These are phyloP conservation scores for Venturia oleaginea DNA, from an alignment of 2,329 filamentous ascomycete genomes.

Conservation along the genomic window DNA sequence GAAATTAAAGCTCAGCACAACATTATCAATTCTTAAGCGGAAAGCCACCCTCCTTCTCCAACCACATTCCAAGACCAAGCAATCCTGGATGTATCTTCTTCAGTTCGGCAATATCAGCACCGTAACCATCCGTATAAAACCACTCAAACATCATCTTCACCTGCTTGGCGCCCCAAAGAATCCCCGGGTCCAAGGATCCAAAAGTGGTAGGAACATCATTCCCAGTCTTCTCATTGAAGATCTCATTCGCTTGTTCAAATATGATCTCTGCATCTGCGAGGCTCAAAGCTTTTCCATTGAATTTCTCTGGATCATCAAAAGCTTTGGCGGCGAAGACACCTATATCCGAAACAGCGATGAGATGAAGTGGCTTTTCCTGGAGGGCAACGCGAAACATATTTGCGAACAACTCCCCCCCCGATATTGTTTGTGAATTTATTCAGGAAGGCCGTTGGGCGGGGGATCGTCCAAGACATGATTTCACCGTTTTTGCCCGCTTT, in stretches of 20 bases:
- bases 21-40: not conserved
- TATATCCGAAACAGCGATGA: slow-evolving; percentile 39
- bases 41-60: slow-evolving; percentile 24
- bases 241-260: slow-evolving; percentile 34
- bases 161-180: slow-evolving; percentile 37
- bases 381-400: slow-evolving; percentile 35
- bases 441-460: slow-evolving; percentile 55
- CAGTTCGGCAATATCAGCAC: slow-evolving; percentile 35
- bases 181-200: slow-evolving; percentile 28
- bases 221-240: slow-evolving; percentile 40
- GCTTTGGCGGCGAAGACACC: slow-evolving; percentile 42
- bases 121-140: slow-evolving; percentile 15
- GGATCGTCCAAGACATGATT: slow-evolving; percentile 50
- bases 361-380: slow-evolving; percentile 32
- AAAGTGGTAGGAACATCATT: slow-evolving; percentile 35
- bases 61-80: slow-evolving; percentile 39
- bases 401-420: slow-evolving; percentile 39
- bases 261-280: slow-evolving; percentile 46
- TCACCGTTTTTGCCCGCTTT: slow-evolving; percentile 32
- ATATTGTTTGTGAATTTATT: slow-evolving; percentile 46
- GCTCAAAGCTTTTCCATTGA: slow-evolving; percentile 36
- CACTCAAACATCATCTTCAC: slow-evolving; percentile 32
- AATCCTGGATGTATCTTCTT: slow-evolving; percentile 36
- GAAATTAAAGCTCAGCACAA: too few relatives aligned
- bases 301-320: slow-evolving; percentile 37